These are phyloP conservation scores for Volvox africanus DNA, from an alignment of 139 green algal species.

Conservation along the genomic window DNA sequence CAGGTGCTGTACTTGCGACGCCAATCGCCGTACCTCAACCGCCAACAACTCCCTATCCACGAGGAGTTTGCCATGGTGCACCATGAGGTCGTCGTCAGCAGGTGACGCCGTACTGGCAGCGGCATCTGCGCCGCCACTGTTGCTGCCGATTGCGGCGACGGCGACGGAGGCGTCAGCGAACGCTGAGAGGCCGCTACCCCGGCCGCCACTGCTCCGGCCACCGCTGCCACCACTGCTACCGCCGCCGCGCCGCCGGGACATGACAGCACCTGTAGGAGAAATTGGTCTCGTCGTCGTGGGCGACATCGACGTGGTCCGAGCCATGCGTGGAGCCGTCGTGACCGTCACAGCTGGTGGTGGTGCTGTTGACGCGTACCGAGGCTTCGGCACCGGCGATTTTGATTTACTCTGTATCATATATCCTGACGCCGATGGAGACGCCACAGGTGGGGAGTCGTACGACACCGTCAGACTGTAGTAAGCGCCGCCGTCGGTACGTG, in stretches of 20 bases:
- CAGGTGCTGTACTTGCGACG: conserved; percentile 31
- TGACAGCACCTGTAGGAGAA: background rate
- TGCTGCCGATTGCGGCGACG: background rate
- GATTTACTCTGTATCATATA: too few relatives aligned
- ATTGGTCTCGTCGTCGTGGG: too few relatives aligned
- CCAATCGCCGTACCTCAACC: conserved; percentile 30
- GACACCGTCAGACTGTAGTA: too few relatives aligned
- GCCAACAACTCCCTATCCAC: conserved; percentile 35
- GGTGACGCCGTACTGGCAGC: background rate
- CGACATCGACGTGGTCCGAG: too few relatives aligned
- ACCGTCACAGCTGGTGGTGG: too few relatives aligned
- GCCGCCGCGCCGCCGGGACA: background rate
- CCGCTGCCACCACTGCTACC: background rate
- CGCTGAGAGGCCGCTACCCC: background rate
- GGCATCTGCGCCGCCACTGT: background rate
- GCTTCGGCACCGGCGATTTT: background rate
- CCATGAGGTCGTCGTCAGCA: background rate
- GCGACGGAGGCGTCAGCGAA: background rate
- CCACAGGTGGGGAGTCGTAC: too few relatives aligned
- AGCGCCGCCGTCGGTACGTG: too few relatives aligned
- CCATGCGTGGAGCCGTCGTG: too few relatives aligned
- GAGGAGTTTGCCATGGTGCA: background rate
- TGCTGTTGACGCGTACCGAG: too few relatives aligned
- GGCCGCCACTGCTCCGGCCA: background rate
- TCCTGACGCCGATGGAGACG: too few relatives aligned